Evolutionary conservation across 2,329 filamentous ascomycete genomes (phyloP).

Genomic region (Apiospora hydei): DNA sequence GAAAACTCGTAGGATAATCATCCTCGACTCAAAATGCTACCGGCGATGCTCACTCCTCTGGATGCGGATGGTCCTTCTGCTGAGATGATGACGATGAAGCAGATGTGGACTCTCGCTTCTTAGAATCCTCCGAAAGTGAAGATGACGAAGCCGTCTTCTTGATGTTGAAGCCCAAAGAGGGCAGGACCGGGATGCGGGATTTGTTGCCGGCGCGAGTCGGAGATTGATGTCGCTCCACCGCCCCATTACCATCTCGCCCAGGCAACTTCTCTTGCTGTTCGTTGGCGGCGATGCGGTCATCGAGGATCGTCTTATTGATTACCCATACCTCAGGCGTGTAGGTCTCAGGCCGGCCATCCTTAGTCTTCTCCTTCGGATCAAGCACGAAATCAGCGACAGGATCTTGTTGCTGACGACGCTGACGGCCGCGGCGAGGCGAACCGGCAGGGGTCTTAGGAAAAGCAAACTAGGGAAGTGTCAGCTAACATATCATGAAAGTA

Average conservation of each 20-base stretch:
- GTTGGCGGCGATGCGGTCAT: not conserved
- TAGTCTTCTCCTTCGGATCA: not conserved
- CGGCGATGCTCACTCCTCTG: not conserved
- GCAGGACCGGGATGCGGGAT: not conserved
- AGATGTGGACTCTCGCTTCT: not conserved
- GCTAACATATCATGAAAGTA: not conserved
- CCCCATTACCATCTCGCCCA: too few relatives aligned
- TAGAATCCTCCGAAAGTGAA: not conserved
- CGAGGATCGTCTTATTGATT: not conserved
- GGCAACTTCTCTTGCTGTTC: not conserved
- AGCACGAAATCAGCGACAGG: too few relatives aligned
- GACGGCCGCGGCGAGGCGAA: not conserved
- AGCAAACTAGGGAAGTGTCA: conserved; percentile 30
- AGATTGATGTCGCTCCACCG: not conserved
- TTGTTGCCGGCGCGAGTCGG: not conserved
- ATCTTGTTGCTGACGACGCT: too few relatives aligned
- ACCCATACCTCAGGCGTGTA: not conserved
- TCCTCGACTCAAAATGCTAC: not conserved
- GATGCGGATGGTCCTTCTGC: not conserved
- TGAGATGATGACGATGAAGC: not conserved
- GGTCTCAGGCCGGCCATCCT: not conserved
- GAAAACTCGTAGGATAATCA: not conserved
- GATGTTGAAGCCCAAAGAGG: not conserved
- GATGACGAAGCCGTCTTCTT: not conserved
- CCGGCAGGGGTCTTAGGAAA: not conserved